These are phyloP conservation scores for Basidioascus undulatus DNA, from an alignment of 768 basidiomycete genomes.

Conservation along the genomic window DNA sequence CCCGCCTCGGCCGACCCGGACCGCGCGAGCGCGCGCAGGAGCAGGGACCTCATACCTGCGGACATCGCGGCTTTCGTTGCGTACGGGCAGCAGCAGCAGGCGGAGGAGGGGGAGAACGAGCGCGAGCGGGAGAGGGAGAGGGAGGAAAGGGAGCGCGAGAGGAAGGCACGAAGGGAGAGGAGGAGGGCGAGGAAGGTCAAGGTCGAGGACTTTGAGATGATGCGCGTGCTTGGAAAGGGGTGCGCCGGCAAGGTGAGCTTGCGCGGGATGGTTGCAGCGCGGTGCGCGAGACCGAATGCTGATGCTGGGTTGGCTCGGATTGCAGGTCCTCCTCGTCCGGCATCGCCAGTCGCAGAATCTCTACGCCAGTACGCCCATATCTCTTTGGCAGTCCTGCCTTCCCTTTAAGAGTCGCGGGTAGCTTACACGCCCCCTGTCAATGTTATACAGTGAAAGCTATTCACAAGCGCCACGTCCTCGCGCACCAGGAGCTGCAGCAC, in stretches of 20 bases:
- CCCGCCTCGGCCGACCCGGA: background rate
- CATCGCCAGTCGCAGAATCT: constrained; percentile 46
- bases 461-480: constrained; percentile 72
- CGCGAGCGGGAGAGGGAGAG: background rate
- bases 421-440: constrained; percentile 1
- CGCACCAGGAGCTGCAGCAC: constrained; percentile 88
- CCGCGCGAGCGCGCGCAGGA: background rate
- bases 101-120: background rate
- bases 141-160: background rate
- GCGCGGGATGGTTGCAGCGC: background rate
- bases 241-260: constrained; percentile 72
- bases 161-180: constrained; percentile 13
- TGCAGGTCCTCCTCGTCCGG: constrained; percentile 43
- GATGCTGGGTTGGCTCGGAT: too few species aligned
- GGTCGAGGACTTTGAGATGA: constrained; percentile 88
- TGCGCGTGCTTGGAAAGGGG: constrained; percentile 86
- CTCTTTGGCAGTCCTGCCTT: too few species aligned
- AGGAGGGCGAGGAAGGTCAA: constrained; percentile 35
- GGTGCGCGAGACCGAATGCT: background rate
- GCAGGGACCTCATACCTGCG: too few species aligned
- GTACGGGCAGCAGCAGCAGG: background rate
- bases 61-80: background rate
- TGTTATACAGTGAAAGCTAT: constrained; percentile 95
- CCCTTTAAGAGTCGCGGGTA: background rate
- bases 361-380: too few species aligned